Conservation (phyloP, 139 green algal species). For the Raphidocelis subcapitata region DNA sequence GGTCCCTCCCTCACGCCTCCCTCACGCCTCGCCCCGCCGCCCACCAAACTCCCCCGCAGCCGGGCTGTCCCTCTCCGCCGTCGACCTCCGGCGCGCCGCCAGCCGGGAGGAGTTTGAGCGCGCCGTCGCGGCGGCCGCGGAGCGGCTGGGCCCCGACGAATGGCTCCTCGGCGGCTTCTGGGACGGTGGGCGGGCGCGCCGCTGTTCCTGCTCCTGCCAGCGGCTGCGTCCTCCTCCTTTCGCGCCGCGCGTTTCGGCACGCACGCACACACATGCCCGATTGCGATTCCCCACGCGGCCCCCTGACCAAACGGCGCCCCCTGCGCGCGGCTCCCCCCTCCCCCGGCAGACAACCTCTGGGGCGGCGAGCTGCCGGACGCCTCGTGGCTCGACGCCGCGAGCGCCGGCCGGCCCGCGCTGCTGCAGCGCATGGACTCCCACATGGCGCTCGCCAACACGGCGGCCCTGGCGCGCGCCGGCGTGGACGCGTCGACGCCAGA, state of each 20-base stretch:
- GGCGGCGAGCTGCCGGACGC: slow-evolving; percentile 36
- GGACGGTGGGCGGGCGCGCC: slow-evolving; percentile 38
- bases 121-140: slow-evolving; percentile 17
- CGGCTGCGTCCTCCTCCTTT: background rate
- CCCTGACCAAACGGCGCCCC: no score
- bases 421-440: slow-evolving; percentile 64
- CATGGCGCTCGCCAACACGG: slow-evolving; percentile 55
- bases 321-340: no score
- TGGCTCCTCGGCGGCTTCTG: slow-evolving; percentile 66
- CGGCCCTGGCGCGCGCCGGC: slow-evolving; percentile 47
- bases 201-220: background rate
- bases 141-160: background rate
- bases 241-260: background rate
- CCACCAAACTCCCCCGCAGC: slow-evolving; percentile 17
- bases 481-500: slow-evolving; percentile 34
- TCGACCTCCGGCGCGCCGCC: slow-evolving; percentile 43
- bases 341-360: slow-evolving; percentile 6
- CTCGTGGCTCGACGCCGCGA: slow-evolving; percentile 42
- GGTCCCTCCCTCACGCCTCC: no score
- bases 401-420: slow-evolving; percentile 27
- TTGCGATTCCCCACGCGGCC: background rate
- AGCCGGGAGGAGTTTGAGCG: slow-evolving; percentile 24
- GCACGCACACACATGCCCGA: background rate
- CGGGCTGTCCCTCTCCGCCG: slow-evolving; percentile 43
- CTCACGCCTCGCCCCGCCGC: no score